Conservation (phyloP, 208 protist genomes). For the Trypanosoma rangeli region DNA sequence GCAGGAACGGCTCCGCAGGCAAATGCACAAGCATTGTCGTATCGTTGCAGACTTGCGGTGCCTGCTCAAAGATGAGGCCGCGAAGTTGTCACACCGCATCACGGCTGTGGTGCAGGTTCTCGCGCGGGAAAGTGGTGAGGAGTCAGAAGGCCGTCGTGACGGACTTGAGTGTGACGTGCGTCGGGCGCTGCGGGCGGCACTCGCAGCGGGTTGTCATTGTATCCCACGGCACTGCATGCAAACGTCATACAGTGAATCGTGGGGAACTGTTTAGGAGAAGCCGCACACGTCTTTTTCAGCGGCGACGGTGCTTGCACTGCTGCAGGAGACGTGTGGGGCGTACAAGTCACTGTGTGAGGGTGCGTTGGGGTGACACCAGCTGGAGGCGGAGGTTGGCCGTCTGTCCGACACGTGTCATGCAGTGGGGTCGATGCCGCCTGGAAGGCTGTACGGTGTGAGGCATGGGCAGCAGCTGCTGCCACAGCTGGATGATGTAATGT, state of each 20-base stretch:
- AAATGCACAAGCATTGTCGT: background rate
- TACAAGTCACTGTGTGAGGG: slow-evolving; percentile 8
- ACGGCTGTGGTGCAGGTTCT: background rate
- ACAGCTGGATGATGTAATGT: background rate
- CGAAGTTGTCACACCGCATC: background rate
- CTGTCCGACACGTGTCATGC: background rate
- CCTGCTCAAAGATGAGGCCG: background rate
- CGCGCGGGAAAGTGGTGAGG: background rate
- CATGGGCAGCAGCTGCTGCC: background rate
- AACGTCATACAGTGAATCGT: background rate
- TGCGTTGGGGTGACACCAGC: background rate
- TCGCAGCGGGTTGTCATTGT: background rate
- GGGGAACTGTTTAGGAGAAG: no score
- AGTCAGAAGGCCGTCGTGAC: background rate
- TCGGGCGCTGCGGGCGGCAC: background rate
- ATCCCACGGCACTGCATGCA: background rate
- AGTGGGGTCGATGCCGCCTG: background rate
- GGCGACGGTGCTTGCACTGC: background rate
- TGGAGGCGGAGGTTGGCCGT: background rate
- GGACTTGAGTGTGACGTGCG: background rate
- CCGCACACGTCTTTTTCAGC: background rate
- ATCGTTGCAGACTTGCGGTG: background rate
- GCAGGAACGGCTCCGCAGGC: background rate
- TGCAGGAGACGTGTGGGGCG: background rate
- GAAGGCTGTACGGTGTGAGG: background rate